phyloP scores from a whole-genome alignment of 257 asterid species.

The Forsythia suspensa region DNA sequence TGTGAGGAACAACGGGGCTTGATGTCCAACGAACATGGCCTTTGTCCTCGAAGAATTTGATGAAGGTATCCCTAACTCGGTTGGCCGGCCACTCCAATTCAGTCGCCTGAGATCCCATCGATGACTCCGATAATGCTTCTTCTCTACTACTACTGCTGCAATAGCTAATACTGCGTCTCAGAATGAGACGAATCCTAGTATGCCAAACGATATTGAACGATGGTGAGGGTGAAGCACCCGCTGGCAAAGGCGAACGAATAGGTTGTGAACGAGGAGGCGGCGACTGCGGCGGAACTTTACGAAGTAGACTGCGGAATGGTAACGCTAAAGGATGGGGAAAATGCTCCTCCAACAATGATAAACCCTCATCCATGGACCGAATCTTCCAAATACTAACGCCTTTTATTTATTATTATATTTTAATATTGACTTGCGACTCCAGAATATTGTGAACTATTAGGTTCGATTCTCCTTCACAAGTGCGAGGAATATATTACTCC shows the following conservation, averaged over 20 bases:
- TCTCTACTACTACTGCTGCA: neutral
- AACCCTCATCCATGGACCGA: constrained; percentile 63
- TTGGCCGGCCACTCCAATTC: constrained; percentile 77
- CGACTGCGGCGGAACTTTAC: constrained; percentile 26
- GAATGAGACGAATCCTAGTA: neutral
- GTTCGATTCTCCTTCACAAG: neutral
- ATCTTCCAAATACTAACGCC: neutral
- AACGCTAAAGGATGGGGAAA: constrained; percentile 22
- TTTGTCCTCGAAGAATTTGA: constrained; percentile 63
- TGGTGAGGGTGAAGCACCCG: constrained; percentile 13
- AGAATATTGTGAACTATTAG: neutral
- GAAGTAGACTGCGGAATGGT: constrained; percentile 22
- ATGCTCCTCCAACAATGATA: constrained; percentile 22
- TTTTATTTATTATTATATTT: neutral
- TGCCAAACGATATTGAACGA: neutral
- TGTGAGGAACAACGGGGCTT: constrained; percentile 90
- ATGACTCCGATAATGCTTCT: constrained; percentile 16
- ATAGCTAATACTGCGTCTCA: neutral
- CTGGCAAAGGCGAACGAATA: constrained; percentile 5
- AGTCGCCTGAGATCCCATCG: constrained; percentile 64
- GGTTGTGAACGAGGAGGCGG: constrained; percentile 8
- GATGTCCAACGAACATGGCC: constrained; percentile 70
- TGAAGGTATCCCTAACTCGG: constrained; percentile 57
- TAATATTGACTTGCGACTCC: neutral
- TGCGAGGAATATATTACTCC: no score